Conservation (phyloP, 306 rosid species). For the Glycyrrhiza uralensis region DNA sequence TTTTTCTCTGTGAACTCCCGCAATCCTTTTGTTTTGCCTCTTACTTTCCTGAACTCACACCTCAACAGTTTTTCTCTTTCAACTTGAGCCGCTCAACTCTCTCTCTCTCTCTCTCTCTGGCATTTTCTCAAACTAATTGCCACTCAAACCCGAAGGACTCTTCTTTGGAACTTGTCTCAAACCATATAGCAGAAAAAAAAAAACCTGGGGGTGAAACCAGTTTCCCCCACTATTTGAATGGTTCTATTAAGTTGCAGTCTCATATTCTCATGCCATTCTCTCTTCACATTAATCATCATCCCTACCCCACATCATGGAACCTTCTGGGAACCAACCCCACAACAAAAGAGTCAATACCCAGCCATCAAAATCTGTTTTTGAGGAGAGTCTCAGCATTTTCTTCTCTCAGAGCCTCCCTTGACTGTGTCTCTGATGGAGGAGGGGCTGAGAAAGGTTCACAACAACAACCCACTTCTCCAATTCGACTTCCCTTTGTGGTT, state of each 20-base stretch:
- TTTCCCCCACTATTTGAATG: neutral
- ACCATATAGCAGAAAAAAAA: neutral
- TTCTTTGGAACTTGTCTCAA: neutral
- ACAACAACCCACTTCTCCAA: slow-evolving; percentile 20
- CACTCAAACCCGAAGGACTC: neutral
- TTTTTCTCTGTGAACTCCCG: too few species aligned
- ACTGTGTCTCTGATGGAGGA: slow-evolving; percentile 54
- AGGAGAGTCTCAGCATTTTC: slow-evolving; percentile 29
- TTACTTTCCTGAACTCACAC: too few species aligned
- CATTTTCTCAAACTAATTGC: too few species aligned
- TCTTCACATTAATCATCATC: slow-evolving; percentile 30
- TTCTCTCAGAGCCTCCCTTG: slow-evolving; percentile 46
- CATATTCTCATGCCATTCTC: slow-evolving; percentile 62
- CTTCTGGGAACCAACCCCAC: slow-evolving; percentile 17
- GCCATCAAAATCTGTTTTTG: slow-evolving; percentile 21
- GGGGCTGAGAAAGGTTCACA: slow-evolving; percentile 29
- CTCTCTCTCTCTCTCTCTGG: too few species aligned
- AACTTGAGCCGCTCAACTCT: too few species aligned
- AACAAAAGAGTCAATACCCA: slow-evolving; percentile 22
- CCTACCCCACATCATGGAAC: slow-evolving; percentile 45
- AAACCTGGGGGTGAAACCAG: slow-evolving; percentile 29
- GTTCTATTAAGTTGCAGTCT: neutral
- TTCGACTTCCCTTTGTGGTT: slow-evolving; percentile 61
- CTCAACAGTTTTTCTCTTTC: too few species aligned
- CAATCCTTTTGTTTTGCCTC: too few species aligned